Conservation (phyloP, 148 eudicot species). For the Diospyros kaki region DNA sequence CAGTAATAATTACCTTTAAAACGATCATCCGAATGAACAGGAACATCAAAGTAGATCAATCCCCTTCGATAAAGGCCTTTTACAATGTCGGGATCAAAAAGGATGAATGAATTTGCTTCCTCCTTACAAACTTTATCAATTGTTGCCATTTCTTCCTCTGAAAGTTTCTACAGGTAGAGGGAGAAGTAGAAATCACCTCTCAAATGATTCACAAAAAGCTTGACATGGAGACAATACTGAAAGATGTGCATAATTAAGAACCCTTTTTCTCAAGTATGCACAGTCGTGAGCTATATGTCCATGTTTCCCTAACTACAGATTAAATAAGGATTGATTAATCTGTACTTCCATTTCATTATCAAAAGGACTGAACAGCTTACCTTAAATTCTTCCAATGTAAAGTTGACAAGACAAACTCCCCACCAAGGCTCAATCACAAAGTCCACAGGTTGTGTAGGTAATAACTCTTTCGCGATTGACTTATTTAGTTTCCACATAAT, state of each 20-base stretch:
- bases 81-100: constrained; percentile 76
- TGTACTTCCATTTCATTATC: neutral
- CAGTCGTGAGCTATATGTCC: constrained; percentile 1
- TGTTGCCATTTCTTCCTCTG: constrained; percentile 94
- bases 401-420: constrained; percentile 97
- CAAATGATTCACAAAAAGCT: constrained; percentile 1
- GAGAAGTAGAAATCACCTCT: neutral
- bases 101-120: constrained; percentile 82
- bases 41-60: constrained; percentile 84
- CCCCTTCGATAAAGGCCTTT: constrained; percentile 87
- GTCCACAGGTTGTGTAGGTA: constrained; percentile 87
- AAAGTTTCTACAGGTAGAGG: constrained; percentile 63
- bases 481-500: constrained; percentile 98
- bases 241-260: neutral
- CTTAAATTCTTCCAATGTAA: constrained; percentile 97
- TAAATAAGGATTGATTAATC: neutral
- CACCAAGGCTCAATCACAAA: constrained; percentile 95
- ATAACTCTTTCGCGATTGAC: constrained; percentile 91
- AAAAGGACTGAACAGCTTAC: constrained; percentile 31
- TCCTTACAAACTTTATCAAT: constrained; percentile 98
- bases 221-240: neutral
- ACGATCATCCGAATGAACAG: constrained; percentile 90
- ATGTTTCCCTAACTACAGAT: neutral
- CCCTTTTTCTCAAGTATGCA: neutral
- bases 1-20: constrained; percentile 61